Conservation (phyloP, 148 eudicot genomes). For the Chenopodium suecicum region DNA sequence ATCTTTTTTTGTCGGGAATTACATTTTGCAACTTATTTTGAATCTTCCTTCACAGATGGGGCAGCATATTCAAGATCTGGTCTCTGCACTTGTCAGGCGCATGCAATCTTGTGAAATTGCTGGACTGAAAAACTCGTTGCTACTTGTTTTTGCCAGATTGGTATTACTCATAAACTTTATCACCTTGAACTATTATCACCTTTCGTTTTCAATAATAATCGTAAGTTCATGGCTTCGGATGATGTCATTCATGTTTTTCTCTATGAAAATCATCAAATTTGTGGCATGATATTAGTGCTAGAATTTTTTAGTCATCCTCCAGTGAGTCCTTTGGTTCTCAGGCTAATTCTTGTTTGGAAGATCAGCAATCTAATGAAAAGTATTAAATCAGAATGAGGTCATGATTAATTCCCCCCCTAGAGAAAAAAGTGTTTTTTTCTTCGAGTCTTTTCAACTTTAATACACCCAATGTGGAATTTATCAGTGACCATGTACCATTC, state of each 20-base stretch:
- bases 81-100: constrained; percentile 83
- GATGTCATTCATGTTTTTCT: not conserved
- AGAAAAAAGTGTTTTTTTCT: not conserved
- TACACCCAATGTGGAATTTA: not conserved
- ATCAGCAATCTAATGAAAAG: not conserved
- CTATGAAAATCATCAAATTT: not conserved
- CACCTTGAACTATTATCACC: not conserved
- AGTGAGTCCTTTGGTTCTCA: not conserved
- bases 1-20: constrained; percentile 92
- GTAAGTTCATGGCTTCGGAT: not conserved
- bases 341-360: not conserved
- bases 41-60: constrained; percentile 96
- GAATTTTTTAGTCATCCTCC: not conserved
- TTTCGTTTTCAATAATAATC: not conserved
- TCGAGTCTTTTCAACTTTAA: no score
- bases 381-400: not conserved
- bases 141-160: constrained; percentile 85
- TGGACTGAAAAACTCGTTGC: constrained; percentile 75
- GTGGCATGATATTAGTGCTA: not conserved
- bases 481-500: not conserved
- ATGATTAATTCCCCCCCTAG: not conserved
- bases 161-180: constrained; percentile 31
- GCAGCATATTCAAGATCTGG: constrained; percentile 75
- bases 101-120: constrained; percentile 74
- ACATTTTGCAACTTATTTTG: constrained; percentile 85